A percentile compares a stretch with the other conserved stretches of the same genome.
Conservation (phyloP, 305 asterid genomes). For the Rubia balearica region DNA sequence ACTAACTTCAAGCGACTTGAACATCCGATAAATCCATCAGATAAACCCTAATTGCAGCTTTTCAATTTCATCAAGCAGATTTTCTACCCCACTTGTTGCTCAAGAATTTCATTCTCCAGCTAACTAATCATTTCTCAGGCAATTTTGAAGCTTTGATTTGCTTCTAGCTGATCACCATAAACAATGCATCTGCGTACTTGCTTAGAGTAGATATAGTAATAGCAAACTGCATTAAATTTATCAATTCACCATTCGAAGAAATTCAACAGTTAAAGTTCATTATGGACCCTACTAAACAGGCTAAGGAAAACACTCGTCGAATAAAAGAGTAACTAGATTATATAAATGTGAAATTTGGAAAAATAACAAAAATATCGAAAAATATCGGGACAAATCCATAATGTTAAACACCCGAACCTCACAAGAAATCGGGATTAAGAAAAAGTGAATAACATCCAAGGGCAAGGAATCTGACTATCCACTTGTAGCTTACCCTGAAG, state of each 20-base stretch:
- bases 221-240: constrained; percentile 62
- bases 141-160: constrained; percentile 83
- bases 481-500: constrained; percentile 89
- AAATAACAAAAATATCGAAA: not conserved
- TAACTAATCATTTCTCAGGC: constrained; percentile 72
- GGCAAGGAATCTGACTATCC: constrained; percentile 78
- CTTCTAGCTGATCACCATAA: constrained; percentile 73
- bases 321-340: not conserved
- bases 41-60: constrained; percentile 43
- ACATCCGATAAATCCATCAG: constrained; percentile 42
- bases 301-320: not conserved
- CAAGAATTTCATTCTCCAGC: constrained; percentile 71
- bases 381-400: not conserved
- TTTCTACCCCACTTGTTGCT: constrained; percentile 80
- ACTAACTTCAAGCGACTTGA: constrained; percentile 48
- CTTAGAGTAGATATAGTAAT: constrained; percentile 64
- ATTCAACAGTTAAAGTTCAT: constrained; percentile 5
- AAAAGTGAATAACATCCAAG: constrained; percentile 82
- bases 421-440: constrained; percentile 82
- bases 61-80: constrained; percentile 68
- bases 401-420: constrained; percentile 44
- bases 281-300: not conserved
- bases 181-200: constrained; percentile 71
- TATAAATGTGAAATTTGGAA: too few relatives aligned
- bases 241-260: constrained; percentile 1